Conservation (phyloP, 2,329 filamentous ascomycete genomes). For the Pyrenophora tritici-repentis region DNA sequence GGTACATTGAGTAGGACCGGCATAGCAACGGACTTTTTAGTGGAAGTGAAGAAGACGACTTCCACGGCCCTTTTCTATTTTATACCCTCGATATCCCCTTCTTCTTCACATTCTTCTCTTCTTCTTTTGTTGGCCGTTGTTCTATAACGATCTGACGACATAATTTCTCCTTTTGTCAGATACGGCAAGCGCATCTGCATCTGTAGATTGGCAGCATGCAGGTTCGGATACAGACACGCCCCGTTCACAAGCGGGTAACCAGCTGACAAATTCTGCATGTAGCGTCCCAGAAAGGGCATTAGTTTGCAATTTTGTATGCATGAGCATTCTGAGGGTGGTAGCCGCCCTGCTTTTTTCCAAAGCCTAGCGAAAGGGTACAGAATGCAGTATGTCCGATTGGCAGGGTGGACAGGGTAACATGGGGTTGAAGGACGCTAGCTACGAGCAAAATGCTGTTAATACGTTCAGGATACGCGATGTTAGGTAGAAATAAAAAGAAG, state of each 20-base stretch:
- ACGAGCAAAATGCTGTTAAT: too few relatives aligned
- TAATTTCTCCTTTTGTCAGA: constrained; percentile 14
- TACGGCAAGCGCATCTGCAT: constrained; percentile 13
- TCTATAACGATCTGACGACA: constrained; percentile 31
- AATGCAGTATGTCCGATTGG: neutral
- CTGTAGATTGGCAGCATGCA: constrained; percentile 13
- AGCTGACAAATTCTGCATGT: neutral
- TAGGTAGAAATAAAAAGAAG: too few relatives aligned
- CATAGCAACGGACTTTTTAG: constrained; percentile 6
- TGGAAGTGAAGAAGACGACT: constrained; percentile 10
- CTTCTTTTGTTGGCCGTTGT: constrained; percentile 14
- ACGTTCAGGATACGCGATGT: too few relatives aligned
- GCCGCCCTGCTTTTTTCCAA: constrained; percentile 2
- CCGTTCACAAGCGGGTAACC: constrained; percentile 15
- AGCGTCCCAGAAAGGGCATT: constrained; percentile 6
- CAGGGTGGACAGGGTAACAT: neutral
- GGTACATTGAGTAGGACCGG: constrained; percentile 1
- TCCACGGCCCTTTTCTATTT: constrained; percentile 23
- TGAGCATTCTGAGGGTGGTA: constrained; percentile 15
- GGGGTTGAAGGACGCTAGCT: neutral
- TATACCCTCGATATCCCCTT: constrained; percentile 38
- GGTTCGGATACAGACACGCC: constrained; percentile 1
- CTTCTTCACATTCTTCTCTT: constrained; percentile 10
- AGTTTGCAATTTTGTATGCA: constrained; percentile 13
- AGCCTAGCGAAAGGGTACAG: constrained; percentile 5